These are phyloP conservation scores for Phytopythium vexans DNA, from an alignment of 352 stramenopile species.

Conservation along the genomic window DNA sequence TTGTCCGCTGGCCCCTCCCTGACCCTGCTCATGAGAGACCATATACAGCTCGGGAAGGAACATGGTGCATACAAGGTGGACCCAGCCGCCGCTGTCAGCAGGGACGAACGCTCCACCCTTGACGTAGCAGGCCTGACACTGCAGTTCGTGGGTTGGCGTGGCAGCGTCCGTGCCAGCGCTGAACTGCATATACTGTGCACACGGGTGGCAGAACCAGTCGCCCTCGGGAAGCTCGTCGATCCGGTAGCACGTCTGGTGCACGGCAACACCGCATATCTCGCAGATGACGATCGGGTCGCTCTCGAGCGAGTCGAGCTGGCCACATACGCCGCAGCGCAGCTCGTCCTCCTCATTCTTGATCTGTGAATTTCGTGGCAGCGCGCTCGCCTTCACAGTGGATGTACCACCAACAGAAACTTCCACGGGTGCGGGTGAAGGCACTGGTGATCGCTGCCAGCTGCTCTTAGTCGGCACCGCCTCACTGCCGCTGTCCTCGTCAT, in stretches of 20 bases:
- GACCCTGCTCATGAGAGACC: constrained; percentile 8
- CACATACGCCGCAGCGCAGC: constrained; percentile 60
- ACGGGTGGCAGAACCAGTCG: constrained; percentile 79
- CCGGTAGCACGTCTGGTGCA: constrained; percentile 83
- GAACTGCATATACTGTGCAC: constrained; percentile 34
- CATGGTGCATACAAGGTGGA: constrained; percentile 78
- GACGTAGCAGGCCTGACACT: constrained; percentile 46
- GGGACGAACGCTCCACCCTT: constrained; percentile 58
- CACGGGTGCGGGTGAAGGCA: neutral
- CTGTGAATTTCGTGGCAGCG: neutral
- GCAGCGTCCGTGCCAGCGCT: constrained; percentile 33
- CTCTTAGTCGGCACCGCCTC: constrained; percentile 13
- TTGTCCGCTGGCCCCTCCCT: constrained; percentile 13
- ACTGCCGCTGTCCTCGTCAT: constrained; percentile 17
- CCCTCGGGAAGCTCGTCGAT: constrained; percentile 60
- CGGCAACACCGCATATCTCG: constrained; percentile 60
- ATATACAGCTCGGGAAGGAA: constrained; percentile 76
- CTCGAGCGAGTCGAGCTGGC: constrained; percentile 58
- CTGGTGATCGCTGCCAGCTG: constrained; percentile 1
- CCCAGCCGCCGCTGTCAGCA: constrained; percentile 32
- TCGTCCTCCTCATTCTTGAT: constrained; percentile 35
- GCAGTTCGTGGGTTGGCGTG: constrained; percentile 49
- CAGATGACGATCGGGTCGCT: constrained; percentile 81
- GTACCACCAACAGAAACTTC: neutral
- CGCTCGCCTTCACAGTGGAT: neutral